Evolutionary conservation across 2,329 filamentous ascomycete species (phyloP).

Genomic region (Alternaria consortialis): DNA sequence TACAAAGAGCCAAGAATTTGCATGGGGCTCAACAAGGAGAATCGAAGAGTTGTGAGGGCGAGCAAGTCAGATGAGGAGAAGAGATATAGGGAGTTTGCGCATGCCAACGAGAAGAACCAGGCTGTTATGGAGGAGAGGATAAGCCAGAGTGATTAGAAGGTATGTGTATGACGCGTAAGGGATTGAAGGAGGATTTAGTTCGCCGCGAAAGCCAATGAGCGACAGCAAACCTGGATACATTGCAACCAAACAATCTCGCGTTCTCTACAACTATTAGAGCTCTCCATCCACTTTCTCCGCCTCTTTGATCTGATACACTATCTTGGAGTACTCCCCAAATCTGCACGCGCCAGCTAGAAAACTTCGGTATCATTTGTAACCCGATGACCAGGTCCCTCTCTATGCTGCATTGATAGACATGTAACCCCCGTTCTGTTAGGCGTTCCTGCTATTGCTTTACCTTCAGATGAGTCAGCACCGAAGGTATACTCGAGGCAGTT

Average conservation of each 20-base stretch:
- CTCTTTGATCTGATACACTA: background rate
- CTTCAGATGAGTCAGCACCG: background rate
- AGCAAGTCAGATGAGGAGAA: constrained; percentile 34
- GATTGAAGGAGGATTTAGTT: background rate
- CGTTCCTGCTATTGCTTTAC: background rate
- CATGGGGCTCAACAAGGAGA: constrained; percentile 46
- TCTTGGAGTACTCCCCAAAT: background rate
- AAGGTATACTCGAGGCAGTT: background rate
- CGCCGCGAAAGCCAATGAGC: too few relatives aligned
- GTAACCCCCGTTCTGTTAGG: background rate
- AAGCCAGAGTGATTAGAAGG: constrained; percentile 6
- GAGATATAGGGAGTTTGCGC: constrained; percentile 30
- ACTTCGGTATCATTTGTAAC: background rate
- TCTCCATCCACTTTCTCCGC: background rate
- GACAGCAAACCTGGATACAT: background rate
- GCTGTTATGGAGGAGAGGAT: constrained; percentile 11
- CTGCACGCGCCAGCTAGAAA: background rate
- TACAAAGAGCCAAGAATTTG: constrained; percentile 40
- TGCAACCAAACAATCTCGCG: background rate
- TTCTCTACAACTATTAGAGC: background rate
- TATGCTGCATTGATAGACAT: background rate
- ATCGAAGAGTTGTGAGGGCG: constrained; percentile 27
- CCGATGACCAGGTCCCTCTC: background rate
- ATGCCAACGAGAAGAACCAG: constrained; percentile 19
- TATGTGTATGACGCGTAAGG: too few relatives aligned